Evolutionary conservation across 2,329 filamentous ascomycete species (phyloP).

Genomic region (Alternaria triticina): DNA sequence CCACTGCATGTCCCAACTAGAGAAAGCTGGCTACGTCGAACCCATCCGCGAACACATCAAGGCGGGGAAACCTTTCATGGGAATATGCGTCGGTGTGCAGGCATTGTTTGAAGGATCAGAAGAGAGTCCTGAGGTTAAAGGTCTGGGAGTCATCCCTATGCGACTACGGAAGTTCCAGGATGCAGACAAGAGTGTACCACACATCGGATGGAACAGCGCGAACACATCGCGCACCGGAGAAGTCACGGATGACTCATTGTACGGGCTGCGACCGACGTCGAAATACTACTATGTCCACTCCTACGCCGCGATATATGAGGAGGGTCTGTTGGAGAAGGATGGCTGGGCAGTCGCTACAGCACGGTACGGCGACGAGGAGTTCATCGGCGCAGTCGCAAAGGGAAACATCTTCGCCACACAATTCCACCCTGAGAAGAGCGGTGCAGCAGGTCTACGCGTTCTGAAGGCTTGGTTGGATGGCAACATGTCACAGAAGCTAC

Average conservation of each 20-base stretch:
- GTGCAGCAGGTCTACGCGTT: constrained; percentile 82
- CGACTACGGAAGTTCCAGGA: constrained; percentile 78
- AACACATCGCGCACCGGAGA: constrained; percentile 60
- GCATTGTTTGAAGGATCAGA: constrained; percentile 85
- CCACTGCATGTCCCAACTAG: constrained; percentile 87
- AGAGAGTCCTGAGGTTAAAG: constrained; percentile 74
- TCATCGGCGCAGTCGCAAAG: constrained; percentile 86
- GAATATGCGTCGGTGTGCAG: constrained; percentile 94
- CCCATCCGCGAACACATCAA: constrained; percentile 83
- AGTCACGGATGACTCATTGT: constrained; percentile 64
- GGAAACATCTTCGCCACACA: constrained; percentile 90
- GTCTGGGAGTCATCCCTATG: constrained; percentile 76
- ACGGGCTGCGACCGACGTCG: constrained; percentile 77
- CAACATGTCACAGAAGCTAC: constrained; percentile 63
- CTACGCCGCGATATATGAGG: constrained; percentile 79
- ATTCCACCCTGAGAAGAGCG: constrained; percentile 98
- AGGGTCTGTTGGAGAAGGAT: constrained; percentile 75
- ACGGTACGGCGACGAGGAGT: constrained; percentile 85
- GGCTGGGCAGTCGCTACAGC: constrained; percentile 95
- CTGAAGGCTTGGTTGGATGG: constrained; percentile 87
- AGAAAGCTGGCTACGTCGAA: constrained; percentile 80
- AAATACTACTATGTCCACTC: constrained; percentile 99
- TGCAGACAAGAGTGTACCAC: constrained; percentile 85
- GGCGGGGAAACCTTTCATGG: constrained; percentile 96
- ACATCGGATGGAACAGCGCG: constrained; percentile 98